phyloP scores from a whole-genome alignment of 805 yeast genomes.

The Myxozyma nipponensis region DNA sequence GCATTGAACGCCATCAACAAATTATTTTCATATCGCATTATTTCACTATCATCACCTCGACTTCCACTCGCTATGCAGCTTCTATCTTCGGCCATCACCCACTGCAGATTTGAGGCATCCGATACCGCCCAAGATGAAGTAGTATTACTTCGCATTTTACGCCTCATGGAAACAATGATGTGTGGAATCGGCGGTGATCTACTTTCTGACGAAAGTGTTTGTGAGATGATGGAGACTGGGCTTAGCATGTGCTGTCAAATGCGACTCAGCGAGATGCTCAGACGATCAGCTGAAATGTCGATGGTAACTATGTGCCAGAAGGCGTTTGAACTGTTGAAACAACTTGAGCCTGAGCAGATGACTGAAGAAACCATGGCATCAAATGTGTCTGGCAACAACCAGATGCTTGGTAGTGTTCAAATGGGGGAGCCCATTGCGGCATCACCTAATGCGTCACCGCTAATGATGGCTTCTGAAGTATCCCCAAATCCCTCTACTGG shows the following conservation, averaged over 20 bases:
- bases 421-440: constrained; percentile 49
- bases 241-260: constrained; percentile 89
- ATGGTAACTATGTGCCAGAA: constrained; percentile 64
- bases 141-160: constrained; percentile 75
- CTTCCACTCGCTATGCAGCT: constrained; percentile 58
- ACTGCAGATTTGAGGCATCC: constrained; percentile 92
- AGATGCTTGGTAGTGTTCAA: constrained; percentile 45
- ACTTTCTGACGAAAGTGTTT: constrained; percentile 76
- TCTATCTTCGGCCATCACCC: constrained; percentile 73
- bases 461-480: constrained; percentile 3
- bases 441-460: constrained; percentile 9
- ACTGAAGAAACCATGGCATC: constrained; percentile 30
- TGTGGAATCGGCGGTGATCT: constrained; percentile 59
- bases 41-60: constrained; percentile 53
- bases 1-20: constrained; percentile 74
- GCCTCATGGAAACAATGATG: constrained; percentile 64
- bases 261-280: constrained; percentile 80
- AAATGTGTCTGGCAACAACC: constrained; percentile 45
- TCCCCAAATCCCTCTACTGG: constrained; percentile 18
- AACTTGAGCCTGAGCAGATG: constrained; percentile 49
- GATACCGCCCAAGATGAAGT: constrained; percentile 92
- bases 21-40: constrained; percentile 64
- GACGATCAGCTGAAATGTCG: constrained; percentile 85
- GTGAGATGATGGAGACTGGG: constrained; percentile 88
- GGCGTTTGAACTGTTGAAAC: constrained; percentile 58